Conservation (phyloP, 176 grass and related monocot genomes). For the Oryza longistaminata region DNA sequence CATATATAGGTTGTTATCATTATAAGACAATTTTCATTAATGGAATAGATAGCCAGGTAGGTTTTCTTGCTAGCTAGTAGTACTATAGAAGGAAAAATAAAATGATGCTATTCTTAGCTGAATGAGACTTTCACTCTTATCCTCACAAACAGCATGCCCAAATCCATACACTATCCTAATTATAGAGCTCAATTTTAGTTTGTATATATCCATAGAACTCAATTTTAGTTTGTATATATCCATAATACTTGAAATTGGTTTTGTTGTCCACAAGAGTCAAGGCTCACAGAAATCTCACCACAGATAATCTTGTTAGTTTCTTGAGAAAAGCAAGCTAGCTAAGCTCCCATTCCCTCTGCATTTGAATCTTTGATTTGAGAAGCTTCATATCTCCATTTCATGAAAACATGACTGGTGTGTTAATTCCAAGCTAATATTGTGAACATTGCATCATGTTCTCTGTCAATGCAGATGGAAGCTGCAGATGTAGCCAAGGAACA, state of each 20-base stretch:
- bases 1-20: not conserved
- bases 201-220: not conserved
- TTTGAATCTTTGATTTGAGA: slow-evolving; percentile 9
- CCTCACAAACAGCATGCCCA: slow-evolving; percentile 22
- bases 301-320: not conserved
- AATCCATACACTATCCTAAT: slow-evolving; percentile 20
- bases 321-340: slow-evolving; percentile 19
- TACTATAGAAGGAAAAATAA: not conserved
- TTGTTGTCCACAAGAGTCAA: not conserved
- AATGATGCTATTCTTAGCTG: not conserved
- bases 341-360: not conserved
- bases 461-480: slow-evolving; percentile 43
- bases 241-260: not conserved
- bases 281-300: not conserved
- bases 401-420: not conserved
- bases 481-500: slow-evolving; percentile 15
- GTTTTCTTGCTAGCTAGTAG: not conserved
- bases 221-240: not conserved
- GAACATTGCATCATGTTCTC: not conserved
- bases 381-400: not conserved
- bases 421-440: not conserved
- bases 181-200: slow-evolving; percentile 19
- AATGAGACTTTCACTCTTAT: slow-evolving; percentile 25
- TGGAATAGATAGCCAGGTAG: no score
- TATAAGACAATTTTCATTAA: no score